These are phyloP conservation scores for Exophiala calicioides DNA, from an alignment of 2,329 filamentous ascomycete species.

Conservation along the genomic window DNA sequence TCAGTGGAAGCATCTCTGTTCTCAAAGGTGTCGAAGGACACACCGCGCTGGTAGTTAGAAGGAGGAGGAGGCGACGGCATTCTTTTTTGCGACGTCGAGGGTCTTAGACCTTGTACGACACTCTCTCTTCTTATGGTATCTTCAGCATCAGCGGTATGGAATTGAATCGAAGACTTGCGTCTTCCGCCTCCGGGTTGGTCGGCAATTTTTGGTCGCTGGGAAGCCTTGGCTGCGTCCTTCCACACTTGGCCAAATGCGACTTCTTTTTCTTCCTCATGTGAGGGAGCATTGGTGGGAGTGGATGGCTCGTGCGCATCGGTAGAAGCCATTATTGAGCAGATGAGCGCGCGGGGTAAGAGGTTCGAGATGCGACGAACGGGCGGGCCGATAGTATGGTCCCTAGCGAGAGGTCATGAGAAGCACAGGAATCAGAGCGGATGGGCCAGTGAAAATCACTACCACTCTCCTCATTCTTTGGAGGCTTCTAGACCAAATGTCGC, in stretches of 20 bases:
- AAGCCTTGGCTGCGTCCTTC: slow-evolving; percentile 25
- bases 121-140: slow-evolving; percentile 31
- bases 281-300: background rate
- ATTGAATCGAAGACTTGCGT: slow-evolving; percentile 31
- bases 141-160: slow-evolving; percentile 31
- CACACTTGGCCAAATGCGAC: slow-evolving; percentile 29
- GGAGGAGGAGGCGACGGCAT: slow-evolving; percentile 42
- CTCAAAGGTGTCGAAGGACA: slow-evolving; percentile 74
- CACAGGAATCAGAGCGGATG: background rate
- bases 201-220: slow-evolving; percentile 14
- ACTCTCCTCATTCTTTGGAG: slow-evolving; percentile 20
- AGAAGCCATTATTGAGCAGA: slow-evolving; percentile 17
- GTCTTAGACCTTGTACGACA: slow-evolving; percentile 22
- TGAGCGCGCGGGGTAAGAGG: slow-evolving; percentile 17
- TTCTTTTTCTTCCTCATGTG: slow-evolving; percentile 26
- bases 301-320: slow-evolving; percentile 14
- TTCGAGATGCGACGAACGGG: background rate
- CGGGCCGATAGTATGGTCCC: slow-evolving; percentile 7
- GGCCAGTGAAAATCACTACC: slow-evolving; percentile 16
- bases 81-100: slow-evolving; percentile 27
- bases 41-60: slow-evolving; percentile 65
- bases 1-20: slow-evolving; percentile 67
- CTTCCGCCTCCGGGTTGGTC: slow-evolving; percentile 16
- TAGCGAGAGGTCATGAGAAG: slow-evolving; percentile 7
- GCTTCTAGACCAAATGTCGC: slow-evolving; percentile 12